These are phyloP conservation scores for Cyberlindnera bimundalis DNA, from an alignment of 805 yeast species.

Conservation along the genomic window DNA sequence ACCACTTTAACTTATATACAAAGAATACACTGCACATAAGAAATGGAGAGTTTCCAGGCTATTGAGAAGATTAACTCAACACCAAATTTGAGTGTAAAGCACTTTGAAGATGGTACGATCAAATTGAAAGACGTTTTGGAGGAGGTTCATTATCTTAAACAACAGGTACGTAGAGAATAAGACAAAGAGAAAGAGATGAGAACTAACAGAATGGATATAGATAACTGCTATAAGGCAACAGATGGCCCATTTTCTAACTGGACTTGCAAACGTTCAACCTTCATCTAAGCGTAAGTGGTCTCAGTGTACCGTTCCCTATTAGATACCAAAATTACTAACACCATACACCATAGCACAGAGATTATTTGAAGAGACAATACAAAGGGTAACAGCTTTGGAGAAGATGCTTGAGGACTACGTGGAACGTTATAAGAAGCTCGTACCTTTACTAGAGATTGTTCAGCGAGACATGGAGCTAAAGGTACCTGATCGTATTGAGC, in stretches of 20 bases:
- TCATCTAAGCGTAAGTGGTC: conserved; percentile 22
- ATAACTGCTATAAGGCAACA: conserved; percentile 35
- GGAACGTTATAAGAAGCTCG: conserved; percentile 40
- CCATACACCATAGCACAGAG: conserved; percentile 20
- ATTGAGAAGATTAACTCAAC: conserved; percentile 27
- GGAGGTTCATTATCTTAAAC: conserved; percentile 34
- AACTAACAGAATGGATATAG: conserved; percentile 12
- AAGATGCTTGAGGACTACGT: conserved; percentile 42
- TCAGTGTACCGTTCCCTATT: too few relatives aligned
- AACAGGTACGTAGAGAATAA: conserved; percentile 22
- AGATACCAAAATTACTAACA: neutral
- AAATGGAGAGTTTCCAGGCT: conserved; percentile 30
- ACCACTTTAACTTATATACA: too few relatives aligned
- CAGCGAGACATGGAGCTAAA: conserved; percentile 45
- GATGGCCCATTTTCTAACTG: conserved; percentile 35
- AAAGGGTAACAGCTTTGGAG: conserved; percentile 34
- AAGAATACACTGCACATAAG: too few relatives aligned
- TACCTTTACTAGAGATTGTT: conserved; percentile 45
- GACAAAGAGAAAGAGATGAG: neutral
- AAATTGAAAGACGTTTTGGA: conserved; percentile 32
- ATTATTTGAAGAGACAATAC: conserved; percentile 31
- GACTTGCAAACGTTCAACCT: conserved; percentile 39
- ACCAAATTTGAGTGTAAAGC: conserved; percentile 32
- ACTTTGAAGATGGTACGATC: conserved; percentile 38
- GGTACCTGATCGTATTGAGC: conserved; percentile 68